Percentiles rank a stretch among this genome's conserved stretches.
Evolutionary conservation across 2,329 filamentous ascomycete genomes (phyloP).

Genomic region (Emydomyces testavorans): DNA sequence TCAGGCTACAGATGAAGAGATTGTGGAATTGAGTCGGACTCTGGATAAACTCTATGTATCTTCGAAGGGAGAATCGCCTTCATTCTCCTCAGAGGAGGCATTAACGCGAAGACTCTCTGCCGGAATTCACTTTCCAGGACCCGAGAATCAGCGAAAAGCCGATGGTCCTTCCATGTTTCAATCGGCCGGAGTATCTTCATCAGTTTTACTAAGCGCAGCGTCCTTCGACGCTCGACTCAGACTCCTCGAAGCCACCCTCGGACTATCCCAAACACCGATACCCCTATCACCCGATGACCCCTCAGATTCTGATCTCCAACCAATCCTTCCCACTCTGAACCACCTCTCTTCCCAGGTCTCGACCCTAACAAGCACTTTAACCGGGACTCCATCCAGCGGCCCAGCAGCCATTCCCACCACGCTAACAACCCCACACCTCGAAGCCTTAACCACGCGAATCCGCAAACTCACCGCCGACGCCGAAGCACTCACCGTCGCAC

Average conservation of each 20-base stretch:
- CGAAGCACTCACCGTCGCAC: conserved; percentile 34
- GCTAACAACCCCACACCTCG: conserved; percentile 33
- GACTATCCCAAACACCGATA: conserved; percentile 59
- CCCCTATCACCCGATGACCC: conserved; percentile 38
- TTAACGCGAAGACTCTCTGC: conserved; percentile 27
- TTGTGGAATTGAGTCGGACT: conserved; percentile 58
- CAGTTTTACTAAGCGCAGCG: conserved; percentile 63
- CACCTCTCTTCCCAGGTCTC: conserved; percentile 69
- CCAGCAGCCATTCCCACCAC: conserved; percentile 19
- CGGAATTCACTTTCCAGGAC: neutral
- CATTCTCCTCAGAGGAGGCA: conserved; percentile 25
- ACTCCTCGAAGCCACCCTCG: conserved; percentile 67
- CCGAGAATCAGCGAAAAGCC: conserved; percentile 1
- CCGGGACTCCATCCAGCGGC: conserved; percentile 19
- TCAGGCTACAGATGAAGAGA: conserved; percentile 41
- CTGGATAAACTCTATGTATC: conserved; percentile 51
- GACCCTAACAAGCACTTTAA: conserved; percentile 48
- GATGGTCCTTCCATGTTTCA: conserved; percentile 11
- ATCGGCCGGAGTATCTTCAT: conserved; percentile 27
- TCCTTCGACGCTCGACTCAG: conserved; percentile 77
- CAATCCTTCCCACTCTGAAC: conserved; percentile 72
- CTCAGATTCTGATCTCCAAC: conserved; percentile 44
- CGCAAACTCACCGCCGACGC: conserved; percentile 36
- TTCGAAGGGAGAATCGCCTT: conserved; percentile 19
- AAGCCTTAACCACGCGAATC: conserved; percentile 34